These are phyloP conservation scores for Cymbidium sinense DNA, from an alignment of 106 monocot genomes.

Conservation along the genomic window DNA sequence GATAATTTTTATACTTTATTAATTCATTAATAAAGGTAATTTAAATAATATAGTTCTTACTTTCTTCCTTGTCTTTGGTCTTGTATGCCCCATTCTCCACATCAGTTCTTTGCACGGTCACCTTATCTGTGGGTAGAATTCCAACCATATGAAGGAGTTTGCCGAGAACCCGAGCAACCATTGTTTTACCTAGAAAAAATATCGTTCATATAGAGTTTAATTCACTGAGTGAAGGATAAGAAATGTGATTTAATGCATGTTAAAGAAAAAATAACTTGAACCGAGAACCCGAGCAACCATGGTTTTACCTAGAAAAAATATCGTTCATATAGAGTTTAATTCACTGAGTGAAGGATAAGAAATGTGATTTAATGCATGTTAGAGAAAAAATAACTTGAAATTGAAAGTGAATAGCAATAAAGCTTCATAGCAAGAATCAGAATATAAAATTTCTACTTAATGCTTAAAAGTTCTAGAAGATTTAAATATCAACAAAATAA, in stretches of 20 bases:
- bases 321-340: too few species aligned
- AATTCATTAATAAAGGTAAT: neutral
- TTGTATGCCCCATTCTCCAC: constrained; percentile 97
- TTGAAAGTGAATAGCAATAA: neutral
- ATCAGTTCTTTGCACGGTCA: constrained; percentile 93
- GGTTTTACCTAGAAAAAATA: too few species aligned
- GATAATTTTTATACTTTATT: neutral
- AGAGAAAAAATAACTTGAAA: too few species aligned
- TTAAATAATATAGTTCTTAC: constrained; percentile 13
- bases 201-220: neutral
- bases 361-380: too few species aligned
- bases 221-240: too few species aligned
- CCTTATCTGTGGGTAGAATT: constrained; percentile 77
- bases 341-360: too few species aligned
- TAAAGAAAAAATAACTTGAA: neutral
- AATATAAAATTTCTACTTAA: neutral
- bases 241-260: neutral
- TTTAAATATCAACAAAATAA: neutral
- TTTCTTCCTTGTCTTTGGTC: constrained; percentile 94
- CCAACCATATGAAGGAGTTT: constrained; percentile 90
- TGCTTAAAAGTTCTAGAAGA: neutral
- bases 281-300: too few species aligned
- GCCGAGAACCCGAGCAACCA: constrained; percentile 88
- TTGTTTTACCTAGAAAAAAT: constrained; percentile 70
- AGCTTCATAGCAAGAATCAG: neutral